Evolutionary conservation across 1,139 yeast species (phyloP), one percentile per base, ranked within the genome.

Genomic region (Meyerozyma guilliermondii): DNA sequence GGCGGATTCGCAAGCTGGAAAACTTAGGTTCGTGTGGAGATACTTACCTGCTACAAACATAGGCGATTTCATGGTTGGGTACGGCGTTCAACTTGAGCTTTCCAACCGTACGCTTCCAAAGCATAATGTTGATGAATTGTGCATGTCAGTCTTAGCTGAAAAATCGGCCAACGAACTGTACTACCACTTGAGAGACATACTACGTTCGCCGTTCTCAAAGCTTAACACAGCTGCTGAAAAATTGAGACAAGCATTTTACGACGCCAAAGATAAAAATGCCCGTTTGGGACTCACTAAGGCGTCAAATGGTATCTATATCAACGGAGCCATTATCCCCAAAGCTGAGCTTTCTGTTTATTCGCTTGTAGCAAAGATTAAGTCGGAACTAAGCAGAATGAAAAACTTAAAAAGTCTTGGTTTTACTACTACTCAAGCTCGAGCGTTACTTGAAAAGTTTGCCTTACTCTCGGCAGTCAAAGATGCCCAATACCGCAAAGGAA

Each of bases 1-100:
- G 47, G 75, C 76, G 38, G 80, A 84, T 44, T 85, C 95, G 0
- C 56, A 64, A 7, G 59, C 66, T 1, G 94, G 87, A 0, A 86
- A 87, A 53, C 59, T 89, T 27, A 72, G 87, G 44, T 84, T 87
- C 58, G 75, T 83, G 3, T 79, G 95, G 84, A 74, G 97, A 50
- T 83, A 87, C 52, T 70, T 79, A 7, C 79, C 81, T 2, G 30
- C 41, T 3, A 23, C 33, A 1, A 41, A 38, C 1, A 51, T 53
- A 22, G 48, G 56, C 7, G 80, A 78, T 36, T 39, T 53, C 0
- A 56, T 86, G 27, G 55, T 77, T 8, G 95, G 94, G 0, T 87
- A 79, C 58, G 94, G 89, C 1, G 81, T 76, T 5, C 83, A 76
- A 35, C 57, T 84, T 29, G 17, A 5, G 6, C 18, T 14, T 9